phyloP scores from a whole-genome alignment of 768 basidiomycete species.

The Suillus paluster region DNA sequence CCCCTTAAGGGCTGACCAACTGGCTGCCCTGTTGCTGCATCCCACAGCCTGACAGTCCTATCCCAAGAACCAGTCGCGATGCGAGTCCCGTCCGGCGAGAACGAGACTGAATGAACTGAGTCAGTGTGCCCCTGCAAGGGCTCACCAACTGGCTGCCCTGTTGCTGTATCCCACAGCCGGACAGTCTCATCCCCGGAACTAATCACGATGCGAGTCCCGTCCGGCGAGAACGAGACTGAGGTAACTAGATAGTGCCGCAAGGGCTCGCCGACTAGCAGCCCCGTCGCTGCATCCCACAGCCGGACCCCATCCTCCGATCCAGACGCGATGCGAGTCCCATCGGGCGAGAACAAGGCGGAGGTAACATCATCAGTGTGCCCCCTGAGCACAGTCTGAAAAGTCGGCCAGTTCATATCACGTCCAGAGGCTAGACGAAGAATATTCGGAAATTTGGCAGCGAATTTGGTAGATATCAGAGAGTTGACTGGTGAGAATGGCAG shows the following conservation, averaged over 20 bases:
- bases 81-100: no score
- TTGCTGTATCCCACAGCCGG: no score
- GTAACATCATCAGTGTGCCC: background rate
- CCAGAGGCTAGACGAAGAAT: slow-evolving; percentile 5
- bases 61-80: no score
- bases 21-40: no score
- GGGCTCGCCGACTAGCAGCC: background rate
- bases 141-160: no score
- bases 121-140: no score
- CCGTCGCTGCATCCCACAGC: slow-evolving; percentile 2
- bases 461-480: slow-evolving; percentile 20
- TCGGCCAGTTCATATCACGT: slow-evolving; percentile 18
- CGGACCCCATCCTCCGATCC: background rate
- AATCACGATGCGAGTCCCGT: no score
- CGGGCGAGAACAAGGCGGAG: slow-evolving; percentile 4
- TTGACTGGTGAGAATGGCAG: slow-evolving; percentile 25
- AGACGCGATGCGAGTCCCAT: background rate
- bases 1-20: no score
- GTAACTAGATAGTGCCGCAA: background rate
- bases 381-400: slow-evolving; percentile 16
- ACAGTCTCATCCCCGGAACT: no score
- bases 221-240: slow-evolving; percentile 3
- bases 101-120: no score
- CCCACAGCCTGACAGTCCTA: no score
- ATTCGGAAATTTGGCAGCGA: slow-evolving; percentile 1